Evolutionary conservation across 2,329 filamentous ascomycete species (phyloP).

Genomic region (Colletotrichum siamense): DNA sequence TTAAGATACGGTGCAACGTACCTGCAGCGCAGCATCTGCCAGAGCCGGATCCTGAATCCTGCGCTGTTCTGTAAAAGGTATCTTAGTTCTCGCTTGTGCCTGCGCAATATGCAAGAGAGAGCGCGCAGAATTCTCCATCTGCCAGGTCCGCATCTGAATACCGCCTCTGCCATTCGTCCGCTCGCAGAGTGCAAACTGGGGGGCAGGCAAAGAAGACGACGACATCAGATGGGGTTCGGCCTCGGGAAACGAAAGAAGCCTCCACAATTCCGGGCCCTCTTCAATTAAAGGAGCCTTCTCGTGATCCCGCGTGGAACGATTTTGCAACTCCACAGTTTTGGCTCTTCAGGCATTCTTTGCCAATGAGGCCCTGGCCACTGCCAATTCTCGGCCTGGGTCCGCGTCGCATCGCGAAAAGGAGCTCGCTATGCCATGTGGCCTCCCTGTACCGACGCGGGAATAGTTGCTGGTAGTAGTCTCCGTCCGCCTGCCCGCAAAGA

Average conservation of each 20-base stretch:
- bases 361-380: neutral
- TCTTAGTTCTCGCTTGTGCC: neutral
- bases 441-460: constrained; percentile 15
- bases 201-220: constrained; percentile 3
- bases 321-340: constrained; percentile 19
- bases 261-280: constrained; percentile 9
- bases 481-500: neutral
- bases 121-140: constrained; percentile 1
- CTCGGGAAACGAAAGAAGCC: constrained; percentile 10
- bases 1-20: neutral
- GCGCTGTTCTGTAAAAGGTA: neutral
- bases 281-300: constrained; percentile 12
- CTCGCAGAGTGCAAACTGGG: neutral
- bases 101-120: neutral
- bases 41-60: neutral
- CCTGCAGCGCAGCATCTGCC: neutral
- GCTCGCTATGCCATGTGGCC: constrained; percentile 18
- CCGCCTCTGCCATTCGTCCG: neutral
- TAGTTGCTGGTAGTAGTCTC: neutral
- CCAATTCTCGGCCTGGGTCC: constrained; percentile 1
- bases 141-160: neutral
- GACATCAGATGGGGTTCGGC: neutral
- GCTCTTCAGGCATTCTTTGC: constrained; percentile 11
- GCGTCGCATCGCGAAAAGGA: constrained; percentile 8
- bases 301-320: constrained; percentile 19